phyloP scores from a whole-genome alignment of 1,284 basidiomycete species.

The Pterulicium gracile region DNA sequence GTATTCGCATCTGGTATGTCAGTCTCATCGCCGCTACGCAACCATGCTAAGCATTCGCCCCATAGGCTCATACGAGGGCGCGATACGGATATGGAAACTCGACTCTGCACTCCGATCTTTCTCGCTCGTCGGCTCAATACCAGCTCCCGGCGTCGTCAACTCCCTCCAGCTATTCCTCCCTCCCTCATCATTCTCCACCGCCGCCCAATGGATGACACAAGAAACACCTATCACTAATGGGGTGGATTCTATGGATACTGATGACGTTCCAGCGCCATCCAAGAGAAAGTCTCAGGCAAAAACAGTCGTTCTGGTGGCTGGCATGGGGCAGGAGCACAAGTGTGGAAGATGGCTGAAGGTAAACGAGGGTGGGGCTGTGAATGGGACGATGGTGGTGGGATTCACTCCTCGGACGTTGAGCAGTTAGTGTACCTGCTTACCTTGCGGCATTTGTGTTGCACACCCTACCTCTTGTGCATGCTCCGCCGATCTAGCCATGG shows the following conservation, averaged over 20 bases:
- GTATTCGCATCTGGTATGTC: constrained; percentile 77
- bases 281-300: constrained; percentile 19
- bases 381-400: constrained; percentile 1
- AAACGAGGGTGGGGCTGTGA: constrained; percentile 22
- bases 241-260: neutral
- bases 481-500: no score
- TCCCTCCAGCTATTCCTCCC: constrained; percentile 73
- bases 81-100: constrained; percentile 84
- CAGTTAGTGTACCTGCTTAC: no score
- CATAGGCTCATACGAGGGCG: constrained; percentile 86
- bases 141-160: constrained; percentile 78
- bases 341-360: constrained; percentile 82
- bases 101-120: constrained; percentile 72
- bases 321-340: constrained; percentile 80
- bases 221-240: neutral
- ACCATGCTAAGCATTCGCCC: constrained; percentile 9
- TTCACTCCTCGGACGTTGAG: constrained; percentile 1
- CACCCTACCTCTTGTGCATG: no score
- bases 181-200: constrained; percentile 37
- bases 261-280: constrained; percentile 9
- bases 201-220: constrained; percentile 27
- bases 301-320: constrained; percentile 63
- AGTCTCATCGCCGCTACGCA: constrained; percentile 3
- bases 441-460: no score
- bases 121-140: constrained; percentile 48